Percentiles rank a stretch among this genome's conserved stretches.
These are phyloP conservation scores for Corinectria fuckeliana DNA, from an alignment of 2,329 filamentous ascomycete genomes.

Conservation along the genomic window DNA sequence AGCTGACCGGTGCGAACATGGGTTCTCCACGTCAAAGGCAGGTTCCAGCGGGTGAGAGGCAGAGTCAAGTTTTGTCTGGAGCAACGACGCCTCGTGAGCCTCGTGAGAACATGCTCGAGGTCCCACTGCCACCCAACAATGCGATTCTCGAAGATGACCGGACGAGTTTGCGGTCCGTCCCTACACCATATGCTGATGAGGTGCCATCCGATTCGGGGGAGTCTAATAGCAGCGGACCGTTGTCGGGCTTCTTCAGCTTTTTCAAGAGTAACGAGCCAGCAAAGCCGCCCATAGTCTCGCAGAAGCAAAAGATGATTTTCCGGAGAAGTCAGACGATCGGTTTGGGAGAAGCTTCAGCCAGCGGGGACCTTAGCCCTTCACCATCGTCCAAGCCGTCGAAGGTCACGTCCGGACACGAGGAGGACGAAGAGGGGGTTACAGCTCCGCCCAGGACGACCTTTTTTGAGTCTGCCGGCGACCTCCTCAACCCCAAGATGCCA, in stretches of 20 bases:
- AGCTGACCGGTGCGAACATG: constrained; percentile 78
- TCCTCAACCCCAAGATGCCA: constrained; percentile 89
- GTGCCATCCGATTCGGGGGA: constrained; percentile 37
- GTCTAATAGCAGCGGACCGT: constrained; percentile 53
- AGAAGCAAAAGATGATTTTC: constrained; percentile 74
- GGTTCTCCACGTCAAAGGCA: constrained; percentile 53
- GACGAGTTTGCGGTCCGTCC: constrained; percentile 58
- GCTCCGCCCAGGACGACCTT: constrained; percentile 90
- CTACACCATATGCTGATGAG: constrained; percentile 39
- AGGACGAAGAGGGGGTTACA: constrained; percentile 55
- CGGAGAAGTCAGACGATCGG: constrained; percentile 76
- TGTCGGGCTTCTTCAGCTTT: constrained; percentile 73
- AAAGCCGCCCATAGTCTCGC: constrained; percentile 57
- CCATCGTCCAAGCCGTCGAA: constrained; percentile 36
- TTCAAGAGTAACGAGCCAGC: constrained; percentile 67
- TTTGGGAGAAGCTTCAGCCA: constrained; percentile 21
- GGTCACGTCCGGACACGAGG: constrained; percentile 60
- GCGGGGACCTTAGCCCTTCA: constrained; percentile 7
- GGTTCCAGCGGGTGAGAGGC: constrained; percentile 45
- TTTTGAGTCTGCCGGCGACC: constrained; percentile 91
- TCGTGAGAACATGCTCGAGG: constrained; percentile 56
- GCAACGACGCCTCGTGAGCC: constrained; percentile 43
- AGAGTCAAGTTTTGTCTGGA: constrained; percentile 42
- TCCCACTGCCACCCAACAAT: constrained; percentile 73
- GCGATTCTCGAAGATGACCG: constrained; percentile 72